Evolutionary conservation across 495 filamentous ascomycete species (phyloP), one percentile per base, ranked within the genome.

Genomic region (Thermochaetoides thermophila): DNA sequence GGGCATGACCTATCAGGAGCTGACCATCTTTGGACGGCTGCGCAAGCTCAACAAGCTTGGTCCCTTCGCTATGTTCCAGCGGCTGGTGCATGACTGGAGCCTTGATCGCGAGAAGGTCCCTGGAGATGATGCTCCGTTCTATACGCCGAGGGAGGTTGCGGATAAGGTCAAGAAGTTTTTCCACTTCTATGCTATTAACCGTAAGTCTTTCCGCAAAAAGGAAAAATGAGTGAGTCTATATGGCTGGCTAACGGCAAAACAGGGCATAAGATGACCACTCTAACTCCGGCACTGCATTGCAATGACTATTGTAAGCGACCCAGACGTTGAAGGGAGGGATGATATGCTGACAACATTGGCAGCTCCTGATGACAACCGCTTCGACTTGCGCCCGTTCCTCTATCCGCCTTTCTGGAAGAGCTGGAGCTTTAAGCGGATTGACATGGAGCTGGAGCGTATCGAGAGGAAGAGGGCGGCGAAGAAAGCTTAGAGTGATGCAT

Each of bases 31-130:
- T 21, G 53, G 52, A 1, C 46, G 42, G 4, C 57, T 91, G 11
- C 66, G 83, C 10, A 86, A 91, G 48, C 66, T 69, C 17, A 46
- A 71, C 34, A 81, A 85, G 44, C 56, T 86, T 1, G 80, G 85
- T 2, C 78, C 81, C 0, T 87, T 64, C 45, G 68, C 62, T 20
- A 75, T 76, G 67, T 87, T 73, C 43, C 65, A 73, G 40, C 69
- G 67, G 17, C 65, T 92, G 1, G 59, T 84, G 5, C 71, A 81
- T 40, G 58, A 70, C 15, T 87, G 84, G 84, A 62, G 68, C 25
- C 64, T 66, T 20, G 60, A 66, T 31, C 49, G 54, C 3, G 42
- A 38, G 21, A 38, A 37, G 9, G 38, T 24, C 1, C 36, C 46
- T 1, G 48, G 44, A 5, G 58, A 63, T 27, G 37, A 55, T 11